phyloP scores from a whole-genome alignment of 164 flowering plant species.

The Nymphaea colorata region DNA sequence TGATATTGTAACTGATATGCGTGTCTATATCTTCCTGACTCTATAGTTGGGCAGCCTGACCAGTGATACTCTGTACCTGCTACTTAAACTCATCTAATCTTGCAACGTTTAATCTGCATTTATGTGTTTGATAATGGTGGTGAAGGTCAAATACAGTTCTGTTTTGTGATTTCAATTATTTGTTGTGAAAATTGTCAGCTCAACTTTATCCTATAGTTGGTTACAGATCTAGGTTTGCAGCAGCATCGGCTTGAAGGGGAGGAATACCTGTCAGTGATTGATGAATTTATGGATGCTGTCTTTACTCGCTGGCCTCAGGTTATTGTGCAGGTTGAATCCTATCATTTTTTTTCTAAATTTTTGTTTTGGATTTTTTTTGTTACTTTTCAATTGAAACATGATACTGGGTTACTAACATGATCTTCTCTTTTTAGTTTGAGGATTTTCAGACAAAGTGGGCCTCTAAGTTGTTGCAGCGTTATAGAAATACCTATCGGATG shows the following conservation, averaged over 20 bases:
- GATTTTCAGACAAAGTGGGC: conserved; percentile 99
- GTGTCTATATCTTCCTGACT: too few species aligned
- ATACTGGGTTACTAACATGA: conserved; percentile 1
- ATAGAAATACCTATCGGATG: conserved; percentile 80
- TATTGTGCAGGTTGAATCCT: conserved; percentile 69
- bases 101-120: too few species aligned
- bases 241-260: conserved; percentile 90
- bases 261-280: conserved; percentile 76
- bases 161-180: too few species aligned
- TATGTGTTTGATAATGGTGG: too few species aligned
- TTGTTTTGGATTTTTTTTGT: background rate
- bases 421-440: conserved; percentile 58
- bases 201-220: background rate
- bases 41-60: too few species aligned
- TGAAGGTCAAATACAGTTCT: too few species aligned
- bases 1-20: too few species aligned
- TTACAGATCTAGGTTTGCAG: conserved; percentile 80
- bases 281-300: conserved; percentile 99
- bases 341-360: background rate
- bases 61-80: too few species aligned
- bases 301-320: conserved; percentile 99
- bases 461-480: conserved; percentile 87
- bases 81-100: too few species aligned
- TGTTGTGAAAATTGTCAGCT: background rate
- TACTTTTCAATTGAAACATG: background rate